Base-by-base conservation (phyloP, 768 basidiomycete species). In the Mycena venus region DNA sequence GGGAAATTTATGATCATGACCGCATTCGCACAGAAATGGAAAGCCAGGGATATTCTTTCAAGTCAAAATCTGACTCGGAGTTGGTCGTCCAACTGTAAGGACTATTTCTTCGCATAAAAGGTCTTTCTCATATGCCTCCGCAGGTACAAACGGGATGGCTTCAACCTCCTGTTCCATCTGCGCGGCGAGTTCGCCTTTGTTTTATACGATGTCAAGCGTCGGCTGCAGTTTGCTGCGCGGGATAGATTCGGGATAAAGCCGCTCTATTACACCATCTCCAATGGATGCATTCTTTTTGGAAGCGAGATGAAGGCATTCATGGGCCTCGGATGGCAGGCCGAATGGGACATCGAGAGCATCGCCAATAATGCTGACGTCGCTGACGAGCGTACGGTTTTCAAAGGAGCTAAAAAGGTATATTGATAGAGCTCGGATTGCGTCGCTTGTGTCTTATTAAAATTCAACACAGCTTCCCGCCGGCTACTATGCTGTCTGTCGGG, bases 1-100 rank as follows among this genome's bases (percentile, higher is more conserved):
- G 74, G 27, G 74, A 75, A 55, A 34, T 75, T 36, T 73, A 75
- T 36, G 74, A 75, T 49, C 59, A 75, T 51, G 69, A 55, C 25
- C 53, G 53, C 14, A 25, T 55, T 19, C 53, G 53, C 27, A 27
- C 53, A 4, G 53, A 55, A 29, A 17, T 55, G 15, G 12, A 29
- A 9, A 29, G 8, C 2, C 53, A 55, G 27, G 53, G 53, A 3
- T 29, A 55, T 29, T 55, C 53, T 25, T 55, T 55, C 53, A 55
- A 55, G 14, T 15, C 53, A 2, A 25, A 29, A 17, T 55, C 53
- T 14, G 53, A 55, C 27, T 55, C 53, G 7, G 53, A 55, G 53
- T 17, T 55, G 25, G 53, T 55, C 25, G 53, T 55, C 8, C 53
- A 55, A 29, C 14, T 55, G 53, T 55, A 31, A 15, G 53, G 6